Percentiles rank a stretch among this genome's conserved stretches.
Conservation (phyloP, 305 asterid genomes). For the Ajuga reptans region DNA sequence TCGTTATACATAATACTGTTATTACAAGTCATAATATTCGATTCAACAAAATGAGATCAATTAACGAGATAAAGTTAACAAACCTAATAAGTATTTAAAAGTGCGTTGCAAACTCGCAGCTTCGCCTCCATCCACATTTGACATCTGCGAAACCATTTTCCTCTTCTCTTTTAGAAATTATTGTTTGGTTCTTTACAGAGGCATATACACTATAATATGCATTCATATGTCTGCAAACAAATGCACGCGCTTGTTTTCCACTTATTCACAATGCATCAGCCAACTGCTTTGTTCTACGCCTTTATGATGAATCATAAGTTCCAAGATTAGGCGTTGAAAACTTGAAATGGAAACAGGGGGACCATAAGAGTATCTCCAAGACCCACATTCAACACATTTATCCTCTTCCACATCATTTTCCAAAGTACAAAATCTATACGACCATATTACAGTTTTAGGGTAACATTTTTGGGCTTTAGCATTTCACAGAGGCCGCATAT, state of each 20-base stretch:
- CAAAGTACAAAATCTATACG: conserved; percentile 68
- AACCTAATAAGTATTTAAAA: conserved; percentile 73
- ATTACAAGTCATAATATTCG: background rate
- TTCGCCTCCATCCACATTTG: conserved; percentile 29
- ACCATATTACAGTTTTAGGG: conserved; percentile 40
- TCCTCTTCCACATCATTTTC: conserved; percentile 55
- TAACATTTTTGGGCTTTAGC: conserved; percentile 43
- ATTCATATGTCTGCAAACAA: too few relatives aligned
- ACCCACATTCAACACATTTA: conserved; percentile 60
- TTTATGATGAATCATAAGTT: conserved; percentile 25
- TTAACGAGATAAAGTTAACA: background rate
- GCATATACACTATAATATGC: too few relatives aligned
- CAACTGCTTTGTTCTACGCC: too few relatives aligned
- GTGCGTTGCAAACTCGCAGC: conserved; percentile 54
- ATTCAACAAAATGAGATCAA: background rate
- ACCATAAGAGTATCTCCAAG: conserved; percentile 77
- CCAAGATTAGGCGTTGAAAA: conserved; percentile 54
- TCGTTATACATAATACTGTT: background rate
- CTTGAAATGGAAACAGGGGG: conserved; percentile 51
- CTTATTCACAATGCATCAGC: too few relatives aligned
- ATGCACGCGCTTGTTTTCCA: too few relatives aligned
- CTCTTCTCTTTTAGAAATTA: background rate
- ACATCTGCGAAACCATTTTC: conserved; percentile 19
- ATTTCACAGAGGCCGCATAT: conserved; percentile 61
- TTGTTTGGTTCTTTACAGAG: background rate